Conservation (phyloP, 2,329 filamentous ascomycete genomes). For the Elsinoe fawcettii region DNA sequence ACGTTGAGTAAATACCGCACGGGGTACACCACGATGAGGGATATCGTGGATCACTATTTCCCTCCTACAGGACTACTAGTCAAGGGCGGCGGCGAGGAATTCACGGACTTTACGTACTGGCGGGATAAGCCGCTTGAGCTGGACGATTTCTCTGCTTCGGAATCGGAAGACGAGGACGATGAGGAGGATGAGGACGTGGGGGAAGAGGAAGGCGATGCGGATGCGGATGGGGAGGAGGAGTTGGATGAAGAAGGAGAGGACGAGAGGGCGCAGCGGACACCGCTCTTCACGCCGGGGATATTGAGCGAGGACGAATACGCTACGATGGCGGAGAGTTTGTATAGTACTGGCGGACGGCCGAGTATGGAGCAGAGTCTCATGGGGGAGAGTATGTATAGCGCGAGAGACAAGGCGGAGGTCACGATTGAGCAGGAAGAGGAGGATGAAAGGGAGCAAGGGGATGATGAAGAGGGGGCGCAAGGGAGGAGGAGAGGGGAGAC, state of each 20-base stretch:
- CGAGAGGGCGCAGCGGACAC: slow-evolving; percentile 12
- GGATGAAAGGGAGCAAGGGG: slow-evolving; percentile 10
- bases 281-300: slow-evolving; percentile 30
- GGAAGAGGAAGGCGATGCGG: slow-evolving; percentile 13
- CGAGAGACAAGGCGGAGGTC: slow-evolving; percentile 21
- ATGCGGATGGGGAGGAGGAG: neutral
- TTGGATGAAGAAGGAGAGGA: slow-evolving; percentile 10
- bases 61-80: slow-evolving; percentile 82
- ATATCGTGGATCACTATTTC: slow-evolving; percentile 97
- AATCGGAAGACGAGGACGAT: slow-evolving; percentile 47
- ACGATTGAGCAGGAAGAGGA: slow-evolving; percentile 20
- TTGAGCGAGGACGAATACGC: slow-evolving; percentile 24
- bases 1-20: slow-evolving; percentile 92
- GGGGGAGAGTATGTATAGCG: slow-evolving; percentile 24
- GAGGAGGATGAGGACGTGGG: slow-evolving; percentile 17
- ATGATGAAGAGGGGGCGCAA: slow-evolving; percentile 14
- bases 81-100: slow-evolving; percentile 84
- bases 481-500: slow-evolving; percentile 10
- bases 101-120: slow-evolving; percentile 97
- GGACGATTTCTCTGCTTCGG: slow-evolving; percentile 81
- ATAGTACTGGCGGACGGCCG: slow-evolving; percentile 47
- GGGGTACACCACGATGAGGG: slow-evolving; percentile 93
- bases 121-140: slow-evolving; percentile 74
- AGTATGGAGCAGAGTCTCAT: slow-evolving; percentile 24
- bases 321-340: slow-evolving; percentile 38